Conservation (phyloP, 352 stramenopile species). For the Globisporangium abappressorium region DNA sequence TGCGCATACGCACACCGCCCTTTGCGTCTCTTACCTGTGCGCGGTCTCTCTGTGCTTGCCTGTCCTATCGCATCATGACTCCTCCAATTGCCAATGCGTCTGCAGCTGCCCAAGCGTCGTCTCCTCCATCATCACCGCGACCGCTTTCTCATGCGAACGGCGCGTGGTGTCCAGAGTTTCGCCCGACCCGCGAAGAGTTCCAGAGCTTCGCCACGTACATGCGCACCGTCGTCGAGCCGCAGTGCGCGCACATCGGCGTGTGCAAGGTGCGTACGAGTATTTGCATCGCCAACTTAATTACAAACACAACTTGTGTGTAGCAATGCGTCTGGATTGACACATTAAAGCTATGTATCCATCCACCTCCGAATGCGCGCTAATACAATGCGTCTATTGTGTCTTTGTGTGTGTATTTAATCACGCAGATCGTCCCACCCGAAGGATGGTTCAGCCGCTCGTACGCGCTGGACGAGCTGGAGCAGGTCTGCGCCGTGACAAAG, state of each 20-base stretch:
- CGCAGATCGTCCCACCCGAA: conserved; percentile 63
- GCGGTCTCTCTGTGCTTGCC: neutral
- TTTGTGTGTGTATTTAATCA: neutral
- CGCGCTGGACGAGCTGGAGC: conserved; percentile 45
- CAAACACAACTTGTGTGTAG: neutral
- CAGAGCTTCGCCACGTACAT: conserved; percentile 83
- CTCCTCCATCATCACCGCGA: conserved; percentile 17
- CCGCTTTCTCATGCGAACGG: conserved; percentile 23
- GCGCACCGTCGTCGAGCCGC: conserved; percentile 73
- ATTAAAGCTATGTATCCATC: neutral
- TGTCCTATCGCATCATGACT: neutral
- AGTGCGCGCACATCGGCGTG: conserved; percentile 75
- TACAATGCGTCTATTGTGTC: neutral
- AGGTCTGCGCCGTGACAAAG: conserved; percentile 34
- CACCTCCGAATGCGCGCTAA: neutral
- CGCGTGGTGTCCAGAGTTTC: conserved; percentile 83
- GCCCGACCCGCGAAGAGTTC: conserved; percentile 83
- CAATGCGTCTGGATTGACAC: neutral
- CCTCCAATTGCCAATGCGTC: neutral
- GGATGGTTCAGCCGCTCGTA: conserved; percentile 79
- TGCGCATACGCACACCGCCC: neutral
- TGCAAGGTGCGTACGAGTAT: conserved; percentile 74
- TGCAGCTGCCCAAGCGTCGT: conserved; percentile 6
- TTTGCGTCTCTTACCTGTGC: neutral
- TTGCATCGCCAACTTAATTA: neutral